These are phyloP conservation scores for Rhizomucor pusillus DNA, from an alignment of 371 early-diverging fungal species.

Conservation along the genomic window DNA sequence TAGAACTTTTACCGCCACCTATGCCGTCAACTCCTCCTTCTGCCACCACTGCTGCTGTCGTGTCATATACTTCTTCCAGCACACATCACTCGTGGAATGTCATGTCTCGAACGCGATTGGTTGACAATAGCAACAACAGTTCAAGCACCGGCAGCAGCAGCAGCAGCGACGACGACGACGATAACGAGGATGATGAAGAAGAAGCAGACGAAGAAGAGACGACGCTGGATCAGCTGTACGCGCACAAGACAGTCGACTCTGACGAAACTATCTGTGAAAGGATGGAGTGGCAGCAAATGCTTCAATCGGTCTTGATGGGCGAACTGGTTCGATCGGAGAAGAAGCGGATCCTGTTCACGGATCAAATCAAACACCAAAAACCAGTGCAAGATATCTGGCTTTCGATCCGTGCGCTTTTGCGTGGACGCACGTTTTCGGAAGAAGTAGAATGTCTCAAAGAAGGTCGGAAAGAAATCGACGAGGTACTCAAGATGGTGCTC, in stretches of 20 bases:
- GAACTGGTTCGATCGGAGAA: slow-evolving; percentile 84
- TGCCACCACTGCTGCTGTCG: no score
- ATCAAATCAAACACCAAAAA: slow-evolving; percentile 43
- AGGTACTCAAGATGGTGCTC: slow-evolving; percentile 60
- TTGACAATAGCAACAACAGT: neutral
- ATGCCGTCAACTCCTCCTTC: no score
- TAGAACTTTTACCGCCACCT: no score
- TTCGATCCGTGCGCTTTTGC: slow-evolving; percentile 65
- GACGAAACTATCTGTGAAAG: slow-evolving; percentile 64
- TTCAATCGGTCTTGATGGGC: slow-evolving; percentile 79
- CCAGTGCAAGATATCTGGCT: slow-evolving; percentile 77
- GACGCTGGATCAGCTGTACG: slow-evolving; percentile 25
- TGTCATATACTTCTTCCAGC: no score
- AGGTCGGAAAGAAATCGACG: slow-evolving; percentile 61
- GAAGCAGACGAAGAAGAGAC: slow-evolving; percentile 6
- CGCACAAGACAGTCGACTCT: slow-evolving; percentile 22
- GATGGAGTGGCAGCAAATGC: slow-evolving; percentile 83
- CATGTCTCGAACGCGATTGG: neutral
- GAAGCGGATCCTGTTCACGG: slow-evolving; percentile 58
- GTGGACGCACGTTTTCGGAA: slow-evolving; percentile 57
- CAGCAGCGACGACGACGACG: slow-evolving; percentile 13
- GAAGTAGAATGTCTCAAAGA: slow-evolving; percentile 72
- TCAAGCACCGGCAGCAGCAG: neutral
- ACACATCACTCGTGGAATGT: no score
- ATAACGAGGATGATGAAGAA: slow-evolving; percentile 24